Conservation (phyloP, 202 grass and related monocot species). For the Setaria viridis region DNA sequence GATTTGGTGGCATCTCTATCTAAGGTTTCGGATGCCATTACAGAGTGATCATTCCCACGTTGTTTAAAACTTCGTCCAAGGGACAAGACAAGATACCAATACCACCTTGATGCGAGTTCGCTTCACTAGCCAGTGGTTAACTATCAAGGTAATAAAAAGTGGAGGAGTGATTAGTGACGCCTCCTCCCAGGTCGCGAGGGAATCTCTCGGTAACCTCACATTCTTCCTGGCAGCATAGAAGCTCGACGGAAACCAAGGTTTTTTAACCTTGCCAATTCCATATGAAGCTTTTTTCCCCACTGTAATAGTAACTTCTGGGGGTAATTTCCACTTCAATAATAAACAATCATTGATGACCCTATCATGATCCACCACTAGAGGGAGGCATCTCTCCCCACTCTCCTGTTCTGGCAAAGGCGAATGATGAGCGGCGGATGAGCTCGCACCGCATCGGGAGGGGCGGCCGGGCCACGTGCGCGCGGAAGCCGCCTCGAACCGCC, state of each 20-base stretch:
- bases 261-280: too few species aligned
- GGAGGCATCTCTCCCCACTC: neutral
- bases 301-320: too few species aligned
- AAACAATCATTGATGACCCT: neutral
- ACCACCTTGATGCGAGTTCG: neutral
- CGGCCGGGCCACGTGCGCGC: conserved; percentile 29
- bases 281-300: too few species aligned
- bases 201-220: conserved; percentile 33
- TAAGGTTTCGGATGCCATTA: conserved; percentile 34
- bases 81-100: neutral
- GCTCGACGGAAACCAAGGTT: neutral
- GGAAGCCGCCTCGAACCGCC: conserved; percentile 34
- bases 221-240: neutral
- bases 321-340: neutral
- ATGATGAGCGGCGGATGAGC: neutral
- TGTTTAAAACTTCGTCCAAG: neutral
- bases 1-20: conserved; percentile 18
- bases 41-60: neutral
- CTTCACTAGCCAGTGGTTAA: neutral
- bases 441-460: neutral
- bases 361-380: neutral
- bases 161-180: neutral
- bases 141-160: neutral
- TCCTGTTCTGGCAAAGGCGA: neutral
- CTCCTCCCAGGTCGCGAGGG: neutral